A percentile compares a stretch with the other conserved stretches of the same genome.
These are phyloP conservation scores for Chlorella sorokiniana DNA, from an alignment of 139 green algal genomes.

Conservation along the genomic window DNA sequence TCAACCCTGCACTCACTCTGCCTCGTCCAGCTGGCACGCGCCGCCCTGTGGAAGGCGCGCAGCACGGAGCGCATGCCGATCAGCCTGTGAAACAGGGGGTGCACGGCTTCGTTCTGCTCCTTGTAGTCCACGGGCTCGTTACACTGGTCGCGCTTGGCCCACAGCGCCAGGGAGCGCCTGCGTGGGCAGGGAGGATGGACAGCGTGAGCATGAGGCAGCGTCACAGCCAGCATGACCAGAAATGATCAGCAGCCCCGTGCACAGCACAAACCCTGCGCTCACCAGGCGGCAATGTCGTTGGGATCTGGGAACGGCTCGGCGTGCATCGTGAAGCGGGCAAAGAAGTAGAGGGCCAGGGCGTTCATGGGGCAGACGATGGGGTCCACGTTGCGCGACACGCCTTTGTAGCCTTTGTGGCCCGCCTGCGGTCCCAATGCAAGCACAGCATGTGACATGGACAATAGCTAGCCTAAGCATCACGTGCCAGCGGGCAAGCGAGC, in stretches of 20 bases:
- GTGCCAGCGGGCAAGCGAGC: neutral
- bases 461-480: too few relatives aligned
- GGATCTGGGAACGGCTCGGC: constrained; percentile 1
- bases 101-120: neutral
- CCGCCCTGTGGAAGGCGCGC: constrained; percentile 8
- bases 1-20: neutral
- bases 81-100: neutral
- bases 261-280: too few relatives aligned
- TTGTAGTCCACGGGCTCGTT: neutral
- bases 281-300: neutral
- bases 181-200: neutral
- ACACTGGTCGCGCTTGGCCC: neutral
- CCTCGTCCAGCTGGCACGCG: neutral
- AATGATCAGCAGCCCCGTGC: neutral
- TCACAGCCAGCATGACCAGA: neutral
- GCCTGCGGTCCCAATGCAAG: too few relatives aligned
- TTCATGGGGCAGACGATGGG: neutral
- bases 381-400: neutral
- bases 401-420: neutral
- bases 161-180: neutral
- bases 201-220: too few relatives aligned
- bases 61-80: neutral
- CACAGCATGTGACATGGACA: too few relatives aligned
- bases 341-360: constrained; percentile 2
- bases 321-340: neutral